Base-by-base conservation (phyloP, 768 basidiomycete genomes). In the Serendipita sp. region DNA sequence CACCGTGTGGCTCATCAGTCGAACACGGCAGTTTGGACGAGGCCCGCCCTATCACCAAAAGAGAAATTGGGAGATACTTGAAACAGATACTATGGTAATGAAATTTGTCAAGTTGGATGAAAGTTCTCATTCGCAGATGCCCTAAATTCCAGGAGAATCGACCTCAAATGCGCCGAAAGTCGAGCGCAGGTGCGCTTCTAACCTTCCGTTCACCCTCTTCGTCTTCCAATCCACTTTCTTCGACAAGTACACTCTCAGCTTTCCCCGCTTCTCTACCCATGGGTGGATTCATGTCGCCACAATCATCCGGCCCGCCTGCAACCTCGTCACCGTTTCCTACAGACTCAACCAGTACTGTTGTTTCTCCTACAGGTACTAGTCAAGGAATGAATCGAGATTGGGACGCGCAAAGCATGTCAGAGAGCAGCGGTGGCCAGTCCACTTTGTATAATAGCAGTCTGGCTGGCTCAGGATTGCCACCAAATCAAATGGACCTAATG, bases 401-500 rank as follows among this genome's bases (percentile, higher is more conserved):
- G 56, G 56, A 60, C 35, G 16, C 18, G 34, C 56, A 60, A 35
- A 60, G 56, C 36, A 35, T 35, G 8, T 32, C 56, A 10, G 56
- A 60, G 56, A 60, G 56, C 36, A 60, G n/a, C 30, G 18, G 18
- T 51, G 48, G 48, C 8, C 56, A 60, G 28, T 60, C 56, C 28
- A 60, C 28, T 30, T 28, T 38, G 30, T n/a, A n/a, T 30, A 60
- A 36, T 18, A 38, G 56, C 28, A 35, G 28, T 35, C 23, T 28
- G 8, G 56, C 34, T 10, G 56, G 30, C 34, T 60, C 56, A 23
- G 56, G 56, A 60, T 18, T 60, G 34, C 56, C 56, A 28, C 56
- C 56, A 10, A 60, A 60, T 60, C 56, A 60, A 60, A 28, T 60
- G 34, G 56, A 85, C 71, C 77, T 92, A 65, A 76, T 90, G 64